These are phyloP conservation scores for Chytridium lagenaria DNA, from an alignment of 371 early-diverging fungal species.

Conservation along the genomic window DNA sequence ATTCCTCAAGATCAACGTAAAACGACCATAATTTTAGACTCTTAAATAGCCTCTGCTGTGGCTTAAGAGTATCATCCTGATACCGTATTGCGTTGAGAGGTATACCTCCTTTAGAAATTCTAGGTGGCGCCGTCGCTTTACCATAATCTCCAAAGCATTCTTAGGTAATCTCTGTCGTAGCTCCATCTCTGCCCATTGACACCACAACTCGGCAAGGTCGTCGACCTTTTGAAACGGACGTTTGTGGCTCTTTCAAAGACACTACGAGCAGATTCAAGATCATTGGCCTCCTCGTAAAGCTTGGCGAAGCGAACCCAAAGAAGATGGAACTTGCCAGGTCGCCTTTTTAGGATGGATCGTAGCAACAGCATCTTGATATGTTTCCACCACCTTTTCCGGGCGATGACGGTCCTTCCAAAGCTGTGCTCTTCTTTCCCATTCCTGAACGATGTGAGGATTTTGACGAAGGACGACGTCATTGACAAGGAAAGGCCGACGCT, in stretches of 20 bases:
- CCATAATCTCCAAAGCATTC: conserved; percentile 76
- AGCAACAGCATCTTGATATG: conserved; percentile 79
- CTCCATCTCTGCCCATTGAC: conserved; percentile 92
- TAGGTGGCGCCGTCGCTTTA: conserved; percentile 74
- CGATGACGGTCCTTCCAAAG: conserved; percentile 53
- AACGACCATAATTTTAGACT: conserved; percentile 90
- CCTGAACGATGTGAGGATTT: conserved; percentile 88
- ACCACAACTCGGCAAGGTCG: conserved; percentile 92
- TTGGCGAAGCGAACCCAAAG: conserved; percentile 89
- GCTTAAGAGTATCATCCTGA: conserved; percentile 69
- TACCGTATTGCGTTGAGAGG: conserved; percentile 59
- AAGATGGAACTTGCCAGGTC: conserved; percentile 73
- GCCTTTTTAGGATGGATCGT: conserved; percentile 85
- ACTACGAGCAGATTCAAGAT: conserved; percentile 68
- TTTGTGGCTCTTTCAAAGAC: conserved; percentile 87
- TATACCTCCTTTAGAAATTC: conserved; percentile 41
- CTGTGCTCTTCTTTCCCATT: conserved; percentile 88
- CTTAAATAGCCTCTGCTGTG: conserved; percentile 89
- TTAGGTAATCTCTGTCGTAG: conserved; percentile 74
- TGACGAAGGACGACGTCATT: conserved; percentile 93
- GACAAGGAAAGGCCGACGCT: conserved; percentile 91
- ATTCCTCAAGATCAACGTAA: conserved; percentile 94
- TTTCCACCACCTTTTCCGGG: conserved; percentile 52
- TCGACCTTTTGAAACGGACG: conserved; percentile 79
- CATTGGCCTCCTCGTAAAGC: conserved; percentile 74